These are phyloP conservation scores for Friedmanniomyces simplex DNA, from an alignment of 495 filamentous ascomycete species.

Conservation along the genomic window DNA sequence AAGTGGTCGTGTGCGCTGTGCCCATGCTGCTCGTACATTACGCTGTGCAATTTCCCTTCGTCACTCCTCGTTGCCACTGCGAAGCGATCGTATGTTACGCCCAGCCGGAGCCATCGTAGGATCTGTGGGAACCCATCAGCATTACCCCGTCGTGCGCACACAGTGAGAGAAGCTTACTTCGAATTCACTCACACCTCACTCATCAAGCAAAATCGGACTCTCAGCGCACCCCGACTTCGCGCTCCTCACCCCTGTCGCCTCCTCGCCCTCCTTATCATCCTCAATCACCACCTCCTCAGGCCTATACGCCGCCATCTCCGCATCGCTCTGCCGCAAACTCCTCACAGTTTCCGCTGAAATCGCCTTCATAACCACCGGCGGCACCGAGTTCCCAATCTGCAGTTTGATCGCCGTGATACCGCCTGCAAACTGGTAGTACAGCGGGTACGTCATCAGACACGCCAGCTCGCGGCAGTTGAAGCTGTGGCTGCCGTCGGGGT, in stretches of 20 bases:
- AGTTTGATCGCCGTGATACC: conserved; percentile 38
- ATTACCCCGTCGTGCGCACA: too few species aligned
- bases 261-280: conserved; percentile 32
- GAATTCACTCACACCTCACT: conserved; percentile 32
- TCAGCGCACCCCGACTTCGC: conserved; percentile 75
- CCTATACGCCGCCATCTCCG: conserved; percentile 2
- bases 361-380: conserved; percentile 50
- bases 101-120: too few species aligned
- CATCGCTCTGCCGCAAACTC: conserved; percentile 22
- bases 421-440: conserved; percentile 47
- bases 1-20: too few species aligned
- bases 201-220: conserved; percentile 56
- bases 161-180: too few species aligned
- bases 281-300: neutral
- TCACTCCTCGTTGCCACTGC: too few species aligned
- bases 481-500: conserved; percentile 55
- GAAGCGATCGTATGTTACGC: too few species aligned
- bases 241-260: conserved; percentile 56
- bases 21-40: too few species aligned
- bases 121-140: too few species aligned
- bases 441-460: conserved; percentile 63
- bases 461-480: conserved; percentile 69
- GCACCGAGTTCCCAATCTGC: conserved; percentile 85
- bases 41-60: too few species aligned
- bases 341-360: conserved; percentile 35